Percentiles rank a stretch among this genome's conserved stretches.
phyloP scores from a whole-genome alignment of 148 eudicot species.

The Nyssa sinensis region DNA sequence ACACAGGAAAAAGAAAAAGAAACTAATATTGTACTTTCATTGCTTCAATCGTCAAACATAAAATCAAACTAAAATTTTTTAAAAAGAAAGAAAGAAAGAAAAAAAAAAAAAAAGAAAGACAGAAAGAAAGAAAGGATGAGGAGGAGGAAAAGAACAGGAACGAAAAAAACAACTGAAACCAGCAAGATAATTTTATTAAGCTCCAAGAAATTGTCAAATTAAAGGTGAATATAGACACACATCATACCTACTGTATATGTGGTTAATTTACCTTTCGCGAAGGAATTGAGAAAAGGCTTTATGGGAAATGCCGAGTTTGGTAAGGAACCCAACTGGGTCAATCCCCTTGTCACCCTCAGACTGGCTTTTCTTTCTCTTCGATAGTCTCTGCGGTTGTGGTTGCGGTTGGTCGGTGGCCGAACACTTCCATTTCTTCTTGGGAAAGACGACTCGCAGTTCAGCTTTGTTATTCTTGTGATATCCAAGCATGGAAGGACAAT shows the following conservation, averaged over 20 bases:
- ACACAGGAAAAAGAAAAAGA: neutral
- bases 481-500: constrained; percentile 5
- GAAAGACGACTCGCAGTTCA: constrained; percentile 6
- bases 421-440: constrained; percentile 36
- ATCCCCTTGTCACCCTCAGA: constrained; percentile 40
- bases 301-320: constrained; percentile 54
- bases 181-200: neutral
- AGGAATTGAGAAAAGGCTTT: constrained; percentile 78
- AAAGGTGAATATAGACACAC: neutral
- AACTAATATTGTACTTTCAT: neutral
- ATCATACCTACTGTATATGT: neutral
- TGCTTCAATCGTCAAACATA: neutral
- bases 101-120: neutral
- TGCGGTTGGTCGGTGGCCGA: constrained; percentile 38
- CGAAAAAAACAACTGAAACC: neutral
- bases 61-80: too few relatives aligned
- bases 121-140: neutral
- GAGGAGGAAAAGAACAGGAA: neutral
- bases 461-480: constrained; percentile 6
- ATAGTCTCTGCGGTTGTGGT: constrained; percentile 24
- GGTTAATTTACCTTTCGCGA: constrained; percentile 67
- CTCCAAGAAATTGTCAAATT: neutral
- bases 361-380: constrained; percentile 17
- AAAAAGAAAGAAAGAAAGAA: neutral
- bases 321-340: constrained; percentile 88